A percentile compares a stretch with the other conserved stretches of the same genome.
phyloP scores from a whole-genome alignment of 1,139 yeast genomes.

The Nadsonia commutata region DNA sequence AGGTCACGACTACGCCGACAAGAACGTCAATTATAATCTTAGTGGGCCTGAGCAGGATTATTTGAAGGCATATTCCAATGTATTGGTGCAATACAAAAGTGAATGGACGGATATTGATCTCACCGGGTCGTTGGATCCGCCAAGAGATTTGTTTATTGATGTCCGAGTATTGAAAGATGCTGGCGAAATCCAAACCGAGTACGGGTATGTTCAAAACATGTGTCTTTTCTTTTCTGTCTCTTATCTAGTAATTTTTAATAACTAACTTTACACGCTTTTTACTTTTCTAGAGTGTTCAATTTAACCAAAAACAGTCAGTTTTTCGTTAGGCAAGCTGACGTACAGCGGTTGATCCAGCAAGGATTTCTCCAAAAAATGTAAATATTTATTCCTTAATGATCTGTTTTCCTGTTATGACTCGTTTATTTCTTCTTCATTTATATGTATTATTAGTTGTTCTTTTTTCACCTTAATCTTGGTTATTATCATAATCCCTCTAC shows the following conservation, averaged over 20 bases:
- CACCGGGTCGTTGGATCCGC: constrained; percentile 79
- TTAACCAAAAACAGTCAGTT: constrained; percentile 92
- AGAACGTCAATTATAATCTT: constrained; percentile 21
- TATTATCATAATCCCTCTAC: too few species aligned
- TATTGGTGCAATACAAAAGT: constrained; percentile 64
- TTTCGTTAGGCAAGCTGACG: constrained; percentile 86
- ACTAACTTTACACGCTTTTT: neutral
- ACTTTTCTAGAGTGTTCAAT: constrained; percentile 44
- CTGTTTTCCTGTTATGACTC: too few species aligned
- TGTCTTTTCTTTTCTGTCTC: too few species aligned
- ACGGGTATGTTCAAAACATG: constrained; percentile 34
- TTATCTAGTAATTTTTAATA: neutral
- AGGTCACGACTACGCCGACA: constrained; percentile 17
- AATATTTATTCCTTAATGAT: too few species aligned
- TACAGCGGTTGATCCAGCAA: constrained; percentile 84
- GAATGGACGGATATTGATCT: constrained; percentile 75
- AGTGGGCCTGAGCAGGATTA: constrained; percentile 60
- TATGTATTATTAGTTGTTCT: too few species aligned
- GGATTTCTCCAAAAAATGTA: constrained; percentile 74
- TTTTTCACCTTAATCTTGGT: too few species aligned
- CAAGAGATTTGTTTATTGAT: constrained; percentile 80
- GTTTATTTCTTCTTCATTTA: too few species aligned
- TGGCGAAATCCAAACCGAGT: constrained; percentile 94
- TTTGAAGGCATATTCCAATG: constrained; percentile 51
- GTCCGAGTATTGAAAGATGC: constrained; percentile 89